Conservation (phyloP, 495 filamentous ascomycete species). For the Mytilinidion resinicola region DNA sequence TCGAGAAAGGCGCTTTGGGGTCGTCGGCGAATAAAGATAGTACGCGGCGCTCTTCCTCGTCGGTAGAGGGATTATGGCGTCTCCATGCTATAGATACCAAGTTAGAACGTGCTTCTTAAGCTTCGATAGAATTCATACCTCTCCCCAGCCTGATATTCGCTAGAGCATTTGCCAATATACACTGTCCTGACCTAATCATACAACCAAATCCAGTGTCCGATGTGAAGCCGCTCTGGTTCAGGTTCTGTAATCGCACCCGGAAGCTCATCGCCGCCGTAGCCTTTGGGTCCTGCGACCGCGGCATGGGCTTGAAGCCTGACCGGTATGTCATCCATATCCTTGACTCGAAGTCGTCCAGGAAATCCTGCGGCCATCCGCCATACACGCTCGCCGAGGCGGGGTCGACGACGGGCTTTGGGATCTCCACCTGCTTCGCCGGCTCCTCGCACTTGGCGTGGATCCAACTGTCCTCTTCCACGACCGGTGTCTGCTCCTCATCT, state of each 20-base stretch:
- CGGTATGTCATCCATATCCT: constrained; percentile 96
- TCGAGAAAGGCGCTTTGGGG: constrained; percentile 80
- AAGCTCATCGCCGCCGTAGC: constrained; percentile 73
- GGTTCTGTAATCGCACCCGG: constrained; percentile 73
- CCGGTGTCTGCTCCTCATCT: constrained; percentile 13
- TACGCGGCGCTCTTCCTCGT: constrained; percentile 60
- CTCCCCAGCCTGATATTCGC: constrained; percentile 65
- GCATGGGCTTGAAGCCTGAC: constrained; percentile 76
- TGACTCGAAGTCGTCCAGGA: constrained; percentile 89
- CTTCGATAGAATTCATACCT: constrained; percentile 46
- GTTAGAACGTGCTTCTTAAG: not conserved
- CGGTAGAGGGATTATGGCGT: constrained; percentile 43
- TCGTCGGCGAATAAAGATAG: constrained; percentile 84
- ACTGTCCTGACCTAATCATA: constrained; percentile 97
- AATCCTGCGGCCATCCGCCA: constrained; percentile 75
- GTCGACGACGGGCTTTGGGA: constrained; percentile 6
- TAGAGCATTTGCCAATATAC: constrained; percentile 81
- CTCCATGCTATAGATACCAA: constrained; percentile 64
- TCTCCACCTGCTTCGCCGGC: constrained; percentile 19
- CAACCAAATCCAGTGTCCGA: constrained; percentile 97
- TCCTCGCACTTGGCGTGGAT: constrained; percentile 23
- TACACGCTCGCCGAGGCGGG: constrained; percentile 29
- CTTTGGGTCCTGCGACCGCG: constrained; percentile 65
- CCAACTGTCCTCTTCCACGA: constrained; percentile 24
- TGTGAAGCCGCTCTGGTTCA: constrained; percentile 76